Percentiles rank a stretch among this genome's conserved stretches.
Evolutionary conservation across 768 basidiomycete species (phyloP).

Genomic region (Gymnopilus dilepis): DNA sequence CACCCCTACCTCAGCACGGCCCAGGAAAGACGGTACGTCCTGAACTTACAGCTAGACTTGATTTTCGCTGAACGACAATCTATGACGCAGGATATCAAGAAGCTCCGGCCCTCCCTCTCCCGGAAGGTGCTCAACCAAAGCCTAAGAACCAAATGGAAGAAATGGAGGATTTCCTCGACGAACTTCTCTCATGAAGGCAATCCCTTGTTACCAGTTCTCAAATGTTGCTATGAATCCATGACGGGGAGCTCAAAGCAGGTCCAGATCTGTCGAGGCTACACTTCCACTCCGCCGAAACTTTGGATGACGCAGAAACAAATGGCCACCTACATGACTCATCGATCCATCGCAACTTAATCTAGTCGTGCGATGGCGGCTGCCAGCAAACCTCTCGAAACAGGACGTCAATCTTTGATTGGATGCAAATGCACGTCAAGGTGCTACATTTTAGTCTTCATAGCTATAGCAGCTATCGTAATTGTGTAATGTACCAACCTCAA

Average conservation of each 20-base stretch:
- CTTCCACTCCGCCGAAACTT: too few species aligned
- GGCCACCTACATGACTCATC: too few species aligned
- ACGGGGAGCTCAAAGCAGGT: too few species aligned
- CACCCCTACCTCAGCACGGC: slow-evolving; percentile 29
- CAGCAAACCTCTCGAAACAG: too few species aligned
- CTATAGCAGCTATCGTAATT: not conserved
- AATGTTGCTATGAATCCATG: not conserved
- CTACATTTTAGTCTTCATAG: not conserved
- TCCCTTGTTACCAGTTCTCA: not conserved
- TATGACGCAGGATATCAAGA: slow-evolving; percentile 33
- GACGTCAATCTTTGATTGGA: not conserved
- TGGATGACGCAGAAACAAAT: too few species aligned
- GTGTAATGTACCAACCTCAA: not conserved
- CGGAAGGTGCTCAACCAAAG: slow-evolving; percentile 30
- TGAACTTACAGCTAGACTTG: not conserved
- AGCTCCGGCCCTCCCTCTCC: slow-evolving; percentile 59
- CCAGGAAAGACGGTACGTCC: slow-evolving; percentile 44
- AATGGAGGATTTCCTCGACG: slow-evolving; percentile 78
- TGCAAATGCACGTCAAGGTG: not conserved
- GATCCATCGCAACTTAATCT: too few species aligned
- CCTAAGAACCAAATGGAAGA: slow-evolving; percentile 53
- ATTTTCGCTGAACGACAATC: not conserved
- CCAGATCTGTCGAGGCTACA: too few species aligned
- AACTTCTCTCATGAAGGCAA: slow-evolving; percentile 44
- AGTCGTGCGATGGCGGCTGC: too few species aligned